Percentiles rank a stretch among this genome's conserved stretches.
Evolutionary conservation across 768 basidiomycete genomes (phyloP).

Genomic region (Leccinum sublutescens): DNA sequence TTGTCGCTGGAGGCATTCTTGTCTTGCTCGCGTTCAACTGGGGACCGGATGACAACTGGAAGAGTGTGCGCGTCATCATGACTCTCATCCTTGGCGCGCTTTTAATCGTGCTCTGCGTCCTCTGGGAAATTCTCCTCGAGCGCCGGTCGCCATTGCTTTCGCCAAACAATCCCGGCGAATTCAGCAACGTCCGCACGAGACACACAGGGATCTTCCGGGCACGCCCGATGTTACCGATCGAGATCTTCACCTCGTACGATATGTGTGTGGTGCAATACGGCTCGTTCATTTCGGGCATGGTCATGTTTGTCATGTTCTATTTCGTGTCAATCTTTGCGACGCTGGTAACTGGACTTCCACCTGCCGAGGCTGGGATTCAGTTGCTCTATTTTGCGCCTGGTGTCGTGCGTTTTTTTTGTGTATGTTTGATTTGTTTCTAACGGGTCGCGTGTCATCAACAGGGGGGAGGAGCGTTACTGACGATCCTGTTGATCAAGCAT

Average conservation of each 20-base stretch:
- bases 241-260: slow-evolving; percentile 43
- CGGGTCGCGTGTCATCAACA: slow-evolving; percentile 7
- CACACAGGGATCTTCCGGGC: slow-evolving; percentile 23
- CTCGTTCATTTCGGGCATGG: slow-evolving; percentile 43
- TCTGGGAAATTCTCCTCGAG: slow-evolving; percentile 45
- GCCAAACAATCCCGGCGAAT: not conserved
- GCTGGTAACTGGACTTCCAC: slow-evolving; percentile 40
- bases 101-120: slow-evolving; percentile 38
- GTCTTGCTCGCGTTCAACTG: slow-evolving; percentile 51
- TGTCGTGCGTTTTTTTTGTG: slow-evolving; percentile 32
- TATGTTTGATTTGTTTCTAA: not conserved
- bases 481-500: slow-evolving; percentile 35
- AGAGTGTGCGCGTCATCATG: slow-evolving; percentile 43
- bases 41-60: slow-evolving; percentile 46
- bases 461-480: slow-evolving; percentile 38
- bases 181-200: not conserved
- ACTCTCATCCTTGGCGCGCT: slow-evolving; percentile 46
- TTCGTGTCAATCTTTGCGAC: slow-evolving; percentile 53
- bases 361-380: slow-evolving; percentile 44
- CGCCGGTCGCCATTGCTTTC: slow-evolving; percentile 4
- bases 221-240: slow-evolving; percentile 47
- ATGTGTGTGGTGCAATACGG: slow-evolving; percentile 39
- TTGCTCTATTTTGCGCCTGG: slow-evolving; percentile 54
- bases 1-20: slow-evolving; percentile 43
- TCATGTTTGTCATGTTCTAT: slow-evolving; percentile 54